phyloP scores from a whole-genome alignment of 2,329 filamentous ascomycete genomes.

The Beauveria caledonica region DNA sequence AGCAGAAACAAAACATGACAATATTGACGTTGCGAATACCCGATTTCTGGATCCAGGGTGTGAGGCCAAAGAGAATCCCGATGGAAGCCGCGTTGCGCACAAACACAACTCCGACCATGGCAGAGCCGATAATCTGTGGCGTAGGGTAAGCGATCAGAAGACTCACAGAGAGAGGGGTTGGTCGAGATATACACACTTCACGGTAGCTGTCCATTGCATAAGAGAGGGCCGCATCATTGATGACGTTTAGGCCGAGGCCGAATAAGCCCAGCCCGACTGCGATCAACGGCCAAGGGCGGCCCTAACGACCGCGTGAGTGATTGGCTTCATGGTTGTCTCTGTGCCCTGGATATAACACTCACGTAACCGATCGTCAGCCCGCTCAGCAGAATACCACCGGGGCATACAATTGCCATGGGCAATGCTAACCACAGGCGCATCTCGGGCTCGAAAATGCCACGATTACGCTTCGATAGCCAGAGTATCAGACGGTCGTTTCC shows the following conservation, averaged over 20 bases:
- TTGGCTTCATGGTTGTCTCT: neutral
- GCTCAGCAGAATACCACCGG: conserved; percentile 27
- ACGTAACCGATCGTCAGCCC: conserved; percentile 17
- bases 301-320: conserved; percentile 12
- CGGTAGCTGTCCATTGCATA: conserved; percentile 31
- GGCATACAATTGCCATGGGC: conserved; percentile 18
- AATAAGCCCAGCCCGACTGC: conserved; percentile 16
- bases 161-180: neutral
- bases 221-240: conserved; percentile 26
- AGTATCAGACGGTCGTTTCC: conserved; percentile 30
- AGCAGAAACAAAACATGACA: conserved; percentile 7
- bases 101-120: conserved; percentile 17
- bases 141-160: neutral
- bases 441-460: conserved; percentile 34
- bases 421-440: conserved; percentile 35
- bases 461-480: conserved; percentile 27
- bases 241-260: conserved; percentile 26
- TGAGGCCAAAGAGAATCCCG: conserved; percentile 15
- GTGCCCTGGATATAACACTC: neutral
- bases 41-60: conserved; percentile 17
- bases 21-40: conserved; percentile 17
- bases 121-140: conserved; percentile 16
- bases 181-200: conserved; percentile 18
- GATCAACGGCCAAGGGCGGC: conserved; percentile 14
- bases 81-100: conserved; percentile 18